phyloP scores from a whole-genome alignment of 2,329 filamentous ascomycete species.

The Penicillium brasilianum region DNA sequence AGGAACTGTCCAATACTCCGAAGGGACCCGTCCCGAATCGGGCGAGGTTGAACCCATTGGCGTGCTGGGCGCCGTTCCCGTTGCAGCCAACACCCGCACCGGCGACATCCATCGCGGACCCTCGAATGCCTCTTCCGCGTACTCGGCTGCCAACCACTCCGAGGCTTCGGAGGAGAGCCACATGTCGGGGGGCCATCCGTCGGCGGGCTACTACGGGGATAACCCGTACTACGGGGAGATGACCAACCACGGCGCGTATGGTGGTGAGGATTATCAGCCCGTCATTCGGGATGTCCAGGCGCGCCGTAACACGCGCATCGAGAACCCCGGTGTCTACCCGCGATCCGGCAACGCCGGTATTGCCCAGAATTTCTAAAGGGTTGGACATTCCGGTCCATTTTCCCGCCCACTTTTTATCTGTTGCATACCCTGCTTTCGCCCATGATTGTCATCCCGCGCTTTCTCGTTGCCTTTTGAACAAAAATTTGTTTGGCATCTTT shows the following conservation, averaged over 20 bases:
- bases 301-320: conserved; percentile 90
- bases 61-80: conserved; percentile 72
- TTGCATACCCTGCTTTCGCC: conserved; percentile 2
- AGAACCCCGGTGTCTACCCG: conserved; percentile 85
- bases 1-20: conserved; percentile 64
- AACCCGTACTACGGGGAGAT: conserved; percentile 60
- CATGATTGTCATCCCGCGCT: conserved; percentile 8
- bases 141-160: conserved; percentile 80
- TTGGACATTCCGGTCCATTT: neutral
- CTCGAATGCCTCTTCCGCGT: conserved; percentile 95
- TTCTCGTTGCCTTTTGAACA: conserved; percentile 4
- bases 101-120: conserved; percentile 82
- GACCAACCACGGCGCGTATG: conserved; percentile 57
- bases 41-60: conserved; percentile 83
- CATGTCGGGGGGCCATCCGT: conserved; percentile 51
- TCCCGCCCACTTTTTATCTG: neutral
- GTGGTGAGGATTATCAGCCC: conserved; percentile 67
- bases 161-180: conserved; percentile 63
- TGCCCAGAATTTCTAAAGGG: conserved; percentile 85
- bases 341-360: conserved; percentile 91
- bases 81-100: conserved; percentile 66
- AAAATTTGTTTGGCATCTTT: conserved; percentile 25
- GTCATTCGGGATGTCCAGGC: conserved; percentile 93
- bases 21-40: conserved; percentile 61
- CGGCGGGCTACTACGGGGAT: conserved; percentile 59